Evolutionary conservation across 2,329 filamentous ascomycete genomes (phyloP).

Genomic region (Neopestalotiopsis clavispora): DNA sequence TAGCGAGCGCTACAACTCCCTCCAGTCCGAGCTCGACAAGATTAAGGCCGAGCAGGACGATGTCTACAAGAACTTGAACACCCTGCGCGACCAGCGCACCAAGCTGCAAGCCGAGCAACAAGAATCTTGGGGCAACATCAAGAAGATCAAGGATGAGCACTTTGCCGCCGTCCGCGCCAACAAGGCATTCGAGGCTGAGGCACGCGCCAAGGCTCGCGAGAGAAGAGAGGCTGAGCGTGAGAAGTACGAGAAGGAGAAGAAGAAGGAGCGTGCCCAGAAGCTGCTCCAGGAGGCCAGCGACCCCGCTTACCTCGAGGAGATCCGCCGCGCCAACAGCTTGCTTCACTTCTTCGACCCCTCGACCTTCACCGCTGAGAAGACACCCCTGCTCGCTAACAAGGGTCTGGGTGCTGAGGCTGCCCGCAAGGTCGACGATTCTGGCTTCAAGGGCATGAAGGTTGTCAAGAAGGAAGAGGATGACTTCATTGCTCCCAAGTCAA

Average conservation of each 20-base stretch:
- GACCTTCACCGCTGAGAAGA: slow-evolving; percentile 61
- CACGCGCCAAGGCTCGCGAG: slow-evolving; percentile 76
- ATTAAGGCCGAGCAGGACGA: slow-evolving; percentile 94
- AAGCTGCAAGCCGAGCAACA: slow-evolving; percentile 86
- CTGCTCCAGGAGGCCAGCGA: slow-evolving; percentile 82
- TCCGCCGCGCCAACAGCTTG: slow-evolving; percentile 84
- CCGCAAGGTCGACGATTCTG: slow-evolving; percentile 84
- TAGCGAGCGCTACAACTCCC: slow-evolving; percentile 81
- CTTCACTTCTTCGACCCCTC: slow-evolving; percentile 90
- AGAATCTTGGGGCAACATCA: slow-evolving; percentile 81
- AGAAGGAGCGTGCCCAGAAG: slow-evolving; percentile 76
- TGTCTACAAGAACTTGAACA: slow-evolving; percentile 85
- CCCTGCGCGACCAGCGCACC: slow-evolving; percentile 83
- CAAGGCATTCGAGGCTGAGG: slow-evolving; percentile 82
- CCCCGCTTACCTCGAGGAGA: slow-evolving; percentile 91
- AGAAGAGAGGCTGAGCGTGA: slow-evolving; percentile 82
- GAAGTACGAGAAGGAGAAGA: slow-evolving; percentile 71
- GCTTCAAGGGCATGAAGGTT: slow-evolving; percentile 83
- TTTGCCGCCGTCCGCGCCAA: slow-evolving; percentile 82
- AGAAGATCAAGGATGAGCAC: slow-evolving; percentile 89
- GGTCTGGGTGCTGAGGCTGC: slow-evolving; percentile 79
- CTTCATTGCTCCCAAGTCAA: slow-evolving; percentile 81
- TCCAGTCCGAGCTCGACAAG: slow-evolving; percentile 85
- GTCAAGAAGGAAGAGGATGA: slow-evolving; percentile 82
- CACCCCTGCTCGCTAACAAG: slow-evolving; percentile 65